Conservation (phyloP, 805 yeast species). For the Ogataea chonburiensis region DNA sequence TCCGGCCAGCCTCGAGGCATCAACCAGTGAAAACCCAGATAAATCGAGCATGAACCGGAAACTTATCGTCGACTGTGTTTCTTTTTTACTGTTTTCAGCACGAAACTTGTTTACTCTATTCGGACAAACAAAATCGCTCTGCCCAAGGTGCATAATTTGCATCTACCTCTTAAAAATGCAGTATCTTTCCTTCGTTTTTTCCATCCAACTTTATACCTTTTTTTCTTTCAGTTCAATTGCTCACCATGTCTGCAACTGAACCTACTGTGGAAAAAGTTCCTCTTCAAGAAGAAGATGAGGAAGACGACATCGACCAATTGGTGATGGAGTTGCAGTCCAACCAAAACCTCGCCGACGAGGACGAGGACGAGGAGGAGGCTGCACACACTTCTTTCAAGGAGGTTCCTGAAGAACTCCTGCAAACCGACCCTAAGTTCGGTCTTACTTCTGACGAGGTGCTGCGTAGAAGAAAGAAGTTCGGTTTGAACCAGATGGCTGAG, state of each 20-base stretch:
- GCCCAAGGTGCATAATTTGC: constrained; percentile 15
- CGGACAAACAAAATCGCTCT: constrained; percentile 17
- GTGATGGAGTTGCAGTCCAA: constrained; percentile 76
- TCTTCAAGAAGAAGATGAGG: constrained; percentile 51
- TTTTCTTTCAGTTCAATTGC: constrained; percentile 21
- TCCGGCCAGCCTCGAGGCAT: constrained; percentile 2
- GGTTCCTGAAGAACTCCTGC: constrained; percentile 81
- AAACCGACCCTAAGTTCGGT: constrained; percentile 80
- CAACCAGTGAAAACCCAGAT: constrained; percentile 13
- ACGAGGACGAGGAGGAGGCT: constrained; percentile 47
- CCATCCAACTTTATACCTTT: constrained; percentile 13
- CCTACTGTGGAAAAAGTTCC: constrained; percentile 31
- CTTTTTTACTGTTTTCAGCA: constrained; percentile 19
- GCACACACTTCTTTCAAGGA: constrained; percentile 66
- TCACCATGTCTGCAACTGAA: constrained; percentile 23
- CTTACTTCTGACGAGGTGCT: constrained; percentile 72
- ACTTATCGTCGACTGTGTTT: constrained; percentile 12
- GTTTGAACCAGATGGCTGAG: constrained; percentile 88
- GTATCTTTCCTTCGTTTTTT: constrained; percentile 18
- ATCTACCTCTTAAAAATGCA: constrained; percentile 20
- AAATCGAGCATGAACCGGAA: constrained; percentile 8
- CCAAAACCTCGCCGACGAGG: constrained; percentile 46
- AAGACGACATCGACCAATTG: constrained; percentile 70
- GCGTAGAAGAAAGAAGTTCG: constrained; percentile 86
- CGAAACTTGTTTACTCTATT: constrained; percentile 18